These are phyloP conservation scores for Salvia splendens DNA, from an alignment of 257 asterid species.

Conservation along the genomic window DNA sequence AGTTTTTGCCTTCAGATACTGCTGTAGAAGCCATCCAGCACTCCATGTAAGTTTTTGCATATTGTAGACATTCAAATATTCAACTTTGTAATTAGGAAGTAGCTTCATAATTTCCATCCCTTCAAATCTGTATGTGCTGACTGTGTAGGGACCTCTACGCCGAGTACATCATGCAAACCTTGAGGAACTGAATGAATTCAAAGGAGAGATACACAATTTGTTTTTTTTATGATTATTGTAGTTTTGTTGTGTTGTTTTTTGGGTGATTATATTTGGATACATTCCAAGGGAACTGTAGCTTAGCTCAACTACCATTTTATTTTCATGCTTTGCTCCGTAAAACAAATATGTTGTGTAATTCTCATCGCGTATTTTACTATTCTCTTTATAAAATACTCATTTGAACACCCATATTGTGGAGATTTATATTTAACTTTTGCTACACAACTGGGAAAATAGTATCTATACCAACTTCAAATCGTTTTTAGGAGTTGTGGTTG, in stretches of 20 bases:
- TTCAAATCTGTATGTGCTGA: not conserved
- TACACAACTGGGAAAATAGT: too few relatives aligned
- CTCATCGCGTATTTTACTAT: not conserved
- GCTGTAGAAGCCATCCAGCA: constrained; percentile 59
- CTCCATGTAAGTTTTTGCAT: constrained; percentile 54
- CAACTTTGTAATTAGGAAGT: not conserved
- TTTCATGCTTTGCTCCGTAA: too few relatives aligned
- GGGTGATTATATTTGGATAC: not conserved
- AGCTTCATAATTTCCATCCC: not conserved
- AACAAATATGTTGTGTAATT: too few relatives aligned
- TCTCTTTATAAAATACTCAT: too few relatives aligned
- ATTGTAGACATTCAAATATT: not conserved
- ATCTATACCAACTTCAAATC: too few relatives aligned
- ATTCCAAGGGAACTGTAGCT: not conserved
- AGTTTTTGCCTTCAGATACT: constrained; percentile 50
- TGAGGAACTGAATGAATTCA: constrained; percentile 45
- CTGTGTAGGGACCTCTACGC: constrained; percentile 79
- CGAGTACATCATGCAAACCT: constrained; percentile 66
- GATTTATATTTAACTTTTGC: not conserved
- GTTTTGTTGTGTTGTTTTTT: too few relatives aligned
- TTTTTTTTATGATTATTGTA: too few relatives aligned
- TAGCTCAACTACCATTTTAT: not conserved
- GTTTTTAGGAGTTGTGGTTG: too few relatives aligned
- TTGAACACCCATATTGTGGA: not conserved
- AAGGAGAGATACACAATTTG: not conserved